Percentiles rank a stretch among this genome's conserved stretches.
These are phyloP conservation scores for Floccularia luteovirens DNA, from an alignment of 768 basidiomycete species.

Conservation along the genomic window DNA sequence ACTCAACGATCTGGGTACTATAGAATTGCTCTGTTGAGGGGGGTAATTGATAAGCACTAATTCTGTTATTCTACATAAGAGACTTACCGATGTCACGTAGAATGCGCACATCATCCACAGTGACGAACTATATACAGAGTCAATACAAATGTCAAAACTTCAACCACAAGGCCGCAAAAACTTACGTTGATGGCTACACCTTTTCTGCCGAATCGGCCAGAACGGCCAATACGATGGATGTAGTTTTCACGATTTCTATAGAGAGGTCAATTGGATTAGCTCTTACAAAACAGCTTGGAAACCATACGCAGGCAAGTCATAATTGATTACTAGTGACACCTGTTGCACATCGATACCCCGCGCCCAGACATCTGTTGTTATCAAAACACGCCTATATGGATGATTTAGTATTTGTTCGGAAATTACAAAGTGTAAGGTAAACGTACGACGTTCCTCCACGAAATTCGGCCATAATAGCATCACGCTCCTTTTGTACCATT, in stretches of 20 bases:
- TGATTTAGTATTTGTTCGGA: constrained; percentile 10
- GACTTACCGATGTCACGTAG: constrained; percentile 89
- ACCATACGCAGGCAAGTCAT: constrained; percentile 86
- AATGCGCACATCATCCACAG: constrained; percentile 93
- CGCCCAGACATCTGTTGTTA: constrained; percentile 96
- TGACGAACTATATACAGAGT: constrained; percentile 60
- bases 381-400: constrained; percentile 71
- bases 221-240: constrained; percentile 98
- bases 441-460: constrained; percentile 85
- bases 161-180: constrained; percentile 7
- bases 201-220: constrained; percentile 97
- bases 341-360: constrained; percentile 98
- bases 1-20: constrained; percentile 84
- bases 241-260: constrained; percentile 95
- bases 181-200: constrained; percentile 98
- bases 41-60: constrained; percentile 4
- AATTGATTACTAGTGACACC: constrained; percentile 95
- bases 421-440: constrained; percentile 4
- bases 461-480: constrained; percentile 97
- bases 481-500: constrained; percentile 93
- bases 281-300: constrained; percentile 1
- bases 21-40: constrained; percentile 80
- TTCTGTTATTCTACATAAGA: constrained; percentile 1
- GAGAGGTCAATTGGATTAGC: background rate
- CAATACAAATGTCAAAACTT: constrained; percentile 9